Base-by-base conservation (phyloP, 2,329 filamentous ascomycete genomes). In the Eutypa lata region DNA sequence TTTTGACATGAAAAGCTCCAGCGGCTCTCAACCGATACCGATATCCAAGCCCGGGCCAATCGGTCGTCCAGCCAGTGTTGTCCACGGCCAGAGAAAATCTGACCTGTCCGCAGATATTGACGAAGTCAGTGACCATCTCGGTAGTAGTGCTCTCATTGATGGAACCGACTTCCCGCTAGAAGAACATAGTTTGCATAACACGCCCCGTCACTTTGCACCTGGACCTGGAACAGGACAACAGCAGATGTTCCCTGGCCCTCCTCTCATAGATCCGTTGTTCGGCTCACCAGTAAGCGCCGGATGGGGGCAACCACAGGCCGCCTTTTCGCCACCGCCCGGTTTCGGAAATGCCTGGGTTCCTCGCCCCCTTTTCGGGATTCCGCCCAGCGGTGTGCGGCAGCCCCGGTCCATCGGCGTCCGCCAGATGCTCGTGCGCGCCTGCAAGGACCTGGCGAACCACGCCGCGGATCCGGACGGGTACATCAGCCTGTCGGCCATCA, bases 81-180 rank as follows among this genome's bases (percentile, higher is more conserved):
- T 78, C 16, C 78, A 81, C 46, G 80, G 80, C 14, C 78, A 77
- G 44, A 73, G 74, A 19, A 64, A 48, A 63, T 62, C 47, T 53
- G 62, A 54, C 57, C 56, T 57, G 57, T 77, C 79, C 24, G 73
- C 76, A 26, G 85, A 87, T 52, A 75, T 91, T 19, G 90, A 93
- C 51, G 83, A 90, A 47, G 74, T 89, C 51, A 88, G 86, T 57
- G 83, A 87, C 55, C 91, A 94, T 62, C 79, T 99, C 24, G 94
- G 94, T 13, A 97, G 93, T 70, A 92, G 91, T 62, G 94, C 92
- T 13, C 77, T 99, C 13, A 77, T 97, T 46, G 87, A 87, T 56
- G 91, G 95, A 65, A 86, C 70, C 63, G 90, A 77, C 72, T 88
- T 76, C 66, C 81, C 71, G 57, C 74, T 76, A 33, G 68, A 70